Conservation (phyloP, 176 grass and related monocot species). For the Juncus inflexus region DNA sequence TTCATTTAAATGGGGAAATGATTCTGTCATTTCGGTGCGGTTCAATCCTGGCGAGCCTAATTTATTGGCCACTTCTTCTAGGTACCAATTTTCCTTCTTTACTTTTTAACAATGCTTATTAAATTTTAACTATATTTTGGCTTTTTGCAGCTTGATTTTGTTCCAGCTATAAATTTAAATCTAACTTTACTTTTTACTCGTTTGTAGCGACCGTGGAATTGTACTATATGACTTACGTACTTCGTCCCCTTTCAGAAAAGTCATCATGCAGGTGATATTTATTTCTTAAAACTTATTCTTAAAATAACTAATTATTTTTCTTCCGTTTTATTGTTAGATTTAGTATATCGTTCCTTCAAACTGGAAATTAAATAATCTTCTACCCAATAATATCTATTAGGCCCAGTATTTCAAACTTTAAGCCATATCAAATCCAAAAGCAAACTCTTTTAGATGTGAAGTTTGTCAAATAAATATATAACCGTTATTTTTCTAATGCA, state of each 20-base stretch:
- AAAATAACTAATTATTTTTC: neutral
- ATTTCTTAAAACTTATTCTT: conserved; percentile 13
- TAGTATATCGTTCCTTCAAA: too few species aligned
- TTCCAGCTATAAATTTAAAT: neutral
- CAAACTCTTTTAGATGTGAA: too few species aligned
- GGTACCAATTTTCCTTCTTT: conserved; percentile 39
- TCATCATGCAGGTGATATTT: conserved; percentile 74
- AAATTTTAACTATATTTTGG: too few species aligned
- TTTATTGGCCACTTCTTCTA: conserved; percentile 67
- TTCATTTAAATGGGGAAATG: conserved; percentile 87
- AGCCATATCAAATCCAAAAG: too few species aligned
- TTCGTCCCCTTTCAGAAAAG: conserved; percentile 83
- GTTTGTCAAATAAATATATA: neutral
- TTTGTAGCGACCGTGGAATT: conserved; percentile 87
- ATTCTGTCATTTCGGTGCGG: conserved; percentile 69
- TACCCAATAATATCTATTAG: too few species aligned
- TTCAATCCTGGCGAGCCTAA: conserved; percentile 94
- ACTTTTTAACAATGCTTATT: conserved; percentile 11
- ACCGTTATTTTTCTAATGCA: conserved; percentile 37
- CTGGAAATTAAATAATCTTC: too few species aligned
- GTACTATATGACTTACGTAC: conserved; percentile 85
- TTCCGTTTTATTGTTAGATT: neutral
- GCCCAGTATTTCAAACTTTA: too few species aligned
- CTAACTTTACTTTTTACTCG: conserved; percentile 1
- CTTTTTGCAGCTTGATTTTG: neutral